These are phyloP conservation scores for Didymellaceae sp. DNA, from an alignment of 2,329 filamentous ascomycete species.

Conservation along the genomic window DNA sequence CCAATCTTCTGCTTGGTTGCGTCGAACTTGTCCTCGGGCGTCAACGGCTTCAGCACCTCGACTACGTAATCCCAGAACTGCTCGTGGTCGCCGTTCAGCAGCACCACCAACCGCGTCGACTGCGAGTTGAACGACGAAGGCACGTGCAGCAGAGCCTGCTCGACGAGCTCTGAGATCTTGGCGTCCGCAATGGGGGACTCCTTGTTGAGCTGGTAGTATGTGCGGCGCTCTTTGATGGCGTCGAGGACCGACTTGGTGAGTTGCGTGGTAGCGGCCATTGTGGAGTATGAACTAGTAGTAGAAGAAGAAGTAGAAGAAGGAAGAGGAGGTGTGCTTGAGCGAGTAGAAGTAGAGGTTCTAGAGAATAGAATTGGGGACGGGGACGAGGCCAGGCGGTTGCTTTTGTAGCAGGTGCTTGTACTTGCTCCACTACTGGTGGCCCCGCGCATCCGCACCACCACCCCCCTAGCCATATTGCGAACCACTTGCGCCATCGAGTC, in stretches of 20 bases:
- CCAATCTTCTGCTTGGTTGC: conserved; percentile 58
- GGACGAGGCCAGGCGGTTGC: conserved; percentile 15
- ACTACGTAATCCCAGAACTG: conserved; percentile 81
- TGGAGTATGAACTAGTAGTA: conserved; percentile 2
- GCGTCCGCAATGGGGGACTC: conserved; percentile 63
- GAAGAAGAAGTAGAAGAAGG: conserved; percentile 16
- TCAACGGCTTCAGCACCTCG: conserved; percentile 70
- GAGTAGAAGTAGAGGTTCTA: too few relatives aligned
- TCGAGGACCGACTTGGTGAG: conserved; percentile 53
- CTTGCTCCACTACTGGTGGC: conserved; percentile 20
- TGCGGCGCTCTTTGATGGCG: conserved; percentile 71
- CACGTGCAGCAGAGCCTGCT: conserved; percentile 67
- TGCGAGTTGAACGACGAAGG: conserved; percentile 91
- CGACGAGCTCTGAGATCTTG: conserved; percentile 68
- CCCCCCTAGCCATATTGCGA: conserved; percentile 41
- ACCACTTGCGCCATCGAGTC: conserved; percentile 41
- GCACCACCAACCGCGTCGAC: conserved; percentile 76
- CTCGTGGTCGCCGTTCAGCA: conserved; percentile 83
- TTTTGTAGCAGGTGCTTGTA: too few relatives aligned
- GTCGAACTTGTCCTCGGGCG: conserved; percentile 70
- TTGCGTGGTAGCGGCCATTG: conserved; percentile 45
- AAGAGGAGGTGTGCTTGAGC: too few relatives aligned
- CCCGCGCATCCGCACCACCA: conserved; percentile 19
- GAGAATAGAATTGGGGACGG: conserved; percentile 13
- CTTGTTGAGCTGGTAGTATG: conserved; percentile 72